Evolutionary conservation across 2,329 filamentous ascomycete genomes (phyloP), one percentile per base, ranked within the genome.

Genomic region (Alternaria rosae): DNA sequence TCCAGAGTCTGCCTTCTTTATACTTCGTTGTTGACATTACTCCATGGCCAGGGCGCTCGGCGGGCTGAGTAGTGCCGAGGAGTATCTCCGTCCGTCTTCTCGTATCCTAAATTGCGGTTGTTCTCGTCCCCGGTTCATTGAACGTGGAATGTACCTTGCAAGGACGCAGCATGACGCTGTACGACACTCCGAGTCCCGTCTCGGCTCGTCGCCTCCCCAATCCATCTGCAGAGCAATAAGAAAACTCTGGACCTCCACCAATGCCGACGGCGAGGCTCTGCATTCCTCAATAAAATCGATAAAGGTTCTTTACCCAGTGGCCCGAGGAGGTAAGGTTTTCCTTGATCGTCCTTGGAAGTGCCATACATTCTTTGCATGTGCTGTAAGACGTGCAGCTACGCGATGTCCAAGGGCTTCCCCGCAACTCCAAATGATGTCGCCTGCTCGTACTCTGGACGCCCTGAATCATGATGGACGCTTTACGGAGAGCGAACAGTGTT

Each of bases 1-100:
- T 26, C 21, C 50, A 45, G 17, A 12, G 11, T 17, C 21, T 47
- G 41, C 50, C 42, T 15, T 47, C 57, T 59, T 59, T 59, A 59
- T 59, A 59, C 51, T 41, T 59, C 21, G 20, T 26, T 26, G 12
- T 12, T 12, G n/a, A n/a, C 17, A 20, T 15, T 26, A 45, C 26
- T 54, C 23, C 47, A 21, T n/a, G 26, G 13, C 23, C 10, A n/a
- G 26, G 10, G n/a, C 13, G 10, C 48, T 43, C 23, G 45, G 15
- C 41, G 23, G 20, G 4, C 23, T 50, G 23, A 38, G 25, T 50
- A 26, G 38, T 23, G 21, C 32, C 44, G 25, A 28, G 23, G 26
- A 50, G 23, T 42, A 26, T 51, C 26, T 28, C 54, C 17, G 17
- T 47, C 44, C 17, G 54, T 57, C 32, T 42, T 51, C 25, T 35